Evolutionary conservation across 805 yeast genomes (phyloP), one percentile per base, ranked within the genome.

Genomic region (Pichia ethanolica): DNA sequence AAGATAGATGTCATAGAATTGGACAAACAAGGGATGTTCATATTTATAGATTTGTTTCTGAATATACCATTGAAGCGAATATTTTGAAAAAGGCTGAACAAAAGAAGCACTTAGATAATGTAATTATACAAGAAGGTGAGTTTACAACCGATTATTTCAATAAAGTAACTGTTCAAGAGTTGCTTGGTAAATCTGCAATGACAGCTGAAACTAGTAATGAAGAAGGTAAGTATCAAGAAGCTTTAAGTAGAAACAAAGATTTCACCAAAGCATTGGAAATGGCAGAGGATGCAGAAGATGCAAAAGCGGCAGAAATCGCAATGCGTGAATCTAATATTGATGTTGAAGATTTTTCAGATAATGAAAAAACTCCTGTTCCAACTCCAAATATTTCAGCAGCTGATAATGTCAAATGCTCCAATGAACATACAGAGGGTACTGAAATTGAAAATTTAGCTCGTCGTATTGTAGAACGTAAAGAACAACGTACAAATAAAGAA

Each of bases 11-110:
- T 69, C 99, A 93, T 66, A 84, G 99, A 73, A 93, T 93, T 65
- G 99, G 99, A 7, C 99, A 93, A 66, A 89, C 95, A 14, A 77
- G 99, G 61, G 99, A 93, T 64, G 99, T 93, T 35, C 99, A 93
- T 66, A 93, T 93, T 50, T 93, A 95, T 71, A 74, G 99, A 53
- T 86, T 93, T 67, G 98, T 93, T 28, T 86, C 96, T 30, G 99
- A 93, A 69, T 89, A 79, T 69, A 93, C 99, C 4, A 93, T 93
- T 53, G 99, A 93, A 67, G 87, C 96, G 28, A 93, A 93, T 68
- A 93, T 93, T 56, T 75, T 93, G 68, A 82, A 82, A 59, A 91
- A 91, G 65, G 97, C 98, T 2, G 89, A 90, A 59, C 98, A 91
- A 66, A 91, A 91, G 74, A 75, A 95, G 60, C 89, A 89, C 59